Evolutionary conservation across 139 green algal genomes (phyloP), one percentile per base, ranked within the genome.

Genomic region (Chlorella ohadii): DNA sequence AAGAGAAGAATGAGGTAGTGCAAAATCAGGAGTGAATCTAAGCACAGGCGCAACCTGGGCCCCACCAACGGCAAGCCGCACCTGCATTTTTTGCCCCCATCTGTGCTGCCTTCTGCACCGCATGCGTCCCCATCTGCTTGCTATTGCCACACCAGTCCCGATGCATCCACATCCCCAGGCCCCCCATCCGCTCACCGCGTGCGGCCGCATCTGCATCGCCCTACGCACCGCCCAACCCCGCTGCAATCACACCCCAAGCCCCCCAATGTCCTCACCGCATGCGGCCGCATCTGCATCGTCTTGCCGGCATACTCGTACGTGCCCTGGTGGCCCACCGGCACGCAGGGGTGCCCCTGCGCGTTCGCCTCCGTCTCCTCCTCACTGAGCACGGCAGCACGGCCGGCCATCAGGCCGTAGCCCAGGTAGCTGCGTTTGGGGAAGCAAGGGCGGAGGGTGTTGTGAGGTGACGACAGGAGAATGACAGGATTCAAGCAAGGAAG

Each of bases 391-490:
- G 92, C 95, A 20, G 95, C 95, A 1, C 97, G 89, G 2, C 88
- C 97, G 6, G 97, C 97, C 97, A 99, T 99, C 51, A 99, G 89
- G 22, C 97, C 97, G 87, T 95, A 99, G 17, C 96, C 96, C 55
- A 99, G 89, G 86, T 99, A 99, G 82, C 92, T 96, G 86, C 79
- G 86, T 20, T 15, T 9, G 13, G 27, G 25, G 61, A 12, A 25
- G 25, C 25, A 68, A 68, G 22, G 4, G 27, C 20, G 4, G 3
- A 3, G 2, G 61, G 3, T 12, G 25, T 2, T 34, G 61, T 4
- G 20, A 68, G 27, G 61, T 33, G 4, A 4, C 16, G 28, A 28
- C 25, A 36, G 6, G 4, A 36, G 28, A 5, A 68, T 22, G 19
- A 34, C 4, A 11, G 28, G 6, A 19, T 38, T 13, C 44, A 51